Conservation (phyloP, 169 alveolate genomes). For the Plasmodium billcollinsi region DNA sequence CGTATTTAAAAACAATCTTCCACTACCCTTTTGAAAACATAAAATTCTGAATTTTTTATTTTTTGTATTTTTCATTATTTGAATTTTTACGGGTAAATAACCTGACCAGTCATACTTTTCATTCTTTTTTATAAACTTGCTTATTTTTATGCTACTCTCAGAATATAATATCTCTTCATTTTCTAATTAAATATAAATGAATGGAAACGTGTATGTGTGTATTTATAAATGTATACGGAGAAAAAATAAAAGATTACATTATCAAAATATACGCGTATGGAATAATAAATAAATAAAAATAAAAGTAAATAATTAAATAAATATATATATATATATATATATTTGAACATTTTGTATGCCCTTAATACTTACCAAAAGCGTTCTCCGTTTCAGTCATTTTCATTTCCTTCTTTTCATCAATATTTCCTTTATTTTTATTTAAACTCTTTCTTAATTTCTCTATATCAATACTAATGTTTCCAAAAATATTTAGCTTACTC, state of each 20-base stretch:
- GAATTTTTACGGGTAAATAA: conserved; percentile 70
- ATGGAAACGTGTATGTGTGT: background rate
- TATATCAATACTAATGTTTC: conserved; percentile 36
- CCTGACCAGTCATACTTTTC: conserved; percentile 75
- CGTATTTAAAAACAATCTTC: conserved; percentile 83
- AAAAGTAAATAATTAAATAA: too few relatives aligned
- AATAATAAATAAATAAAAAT: too few relatives aligned
- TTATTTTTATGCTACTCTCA: conserved; percentile 59
- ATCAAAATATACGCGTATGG: background rate
- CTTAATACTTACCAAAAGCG: conserved; percentile 48
- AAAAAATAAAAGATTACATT: too few relatives aligned
- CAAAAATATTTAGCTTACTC: conserved; percentile 56
- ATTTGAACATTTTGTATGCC: background rate
- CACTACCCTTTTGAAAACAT: conserved; percentile 86
- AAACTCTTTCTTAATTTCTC: conserved; percentile 43
- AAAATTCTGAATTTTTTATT: conserved; percentile 38
- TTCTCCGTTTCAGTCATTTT: conserved; percentile 44
- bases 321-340: background rate
- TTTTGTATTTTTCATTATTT: conserved; percentile 61
- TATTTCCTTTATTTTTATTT: conserved; percentile 34
- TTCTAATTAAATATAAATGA: conserved; percentile 3
- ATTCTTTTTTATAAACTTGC: conserved; percentile 51
- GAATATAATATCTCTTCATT: conserved; percentile 53
- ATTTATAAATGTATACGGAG: background rate
- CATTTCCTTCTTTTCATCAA: conserved; percentile 71